Evolutionary conservation across 1,139 yeast species (phyloP), one percentile per base, ranked within the genome.

Genomic region (Wickerhamomyces sp.): DNA sequence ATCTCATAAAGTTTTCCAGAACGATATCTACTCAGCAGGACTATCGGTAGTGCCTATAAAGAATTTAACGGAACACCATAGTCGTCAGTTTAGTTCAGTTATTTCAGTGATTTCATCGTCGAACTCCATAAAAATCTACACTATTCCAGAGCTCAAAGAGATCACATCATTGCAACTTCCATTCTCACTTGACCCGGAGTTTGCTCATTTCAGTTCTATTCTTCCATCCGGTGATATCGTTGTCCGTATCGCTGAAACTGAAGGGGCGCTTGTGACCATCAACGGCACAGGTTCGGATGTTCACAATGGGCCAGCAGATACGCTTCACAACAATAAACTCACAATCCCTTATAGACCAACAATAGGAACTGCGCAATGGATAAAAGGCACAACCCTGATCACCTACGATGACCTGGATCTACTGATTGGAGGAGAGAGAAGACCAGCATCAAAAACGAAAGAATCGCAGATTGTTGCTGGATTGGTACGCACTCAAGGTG

Each of bases 331-430:
- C 45, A 76, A 72, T 16, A 72, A 72, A 38, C 62, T 78, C 12
- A 58, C 70, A 14, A 75, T 84, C 11, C 95, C 96, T 2, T 75
- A 78, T 17, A 70, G 97, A 31, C 98, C 98, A 1, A 69, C 76
- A 5, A 78, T 86, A 6, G 76, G 88, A 33, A 76, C 94, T 0
- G 66, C 86, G 36, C 93, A 82, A 59, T 85, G 96, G 94, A 87
- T 93, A 10, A 78, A 81, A 47, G 95, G 96, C 6, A 70, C 80
- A 2, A 75, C 73, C 27, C 69, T 70, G 41, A 70, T 82, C 13
- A 65, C 77, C 3, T 59, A 72, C 23, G 69, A 71, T 2, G 95
- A 86, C 42, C 61, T 83, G 42, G 70, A 75, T 30, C 38, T 48
- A n/a, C 51, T 81, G 31, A 64, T 83, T 25, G 77, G 78, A 8